phyloP scores from a whole-genome alignment of 2,329 filamentous ascomycete genomes.

The Ophiosphaerella narmari region DNA sequence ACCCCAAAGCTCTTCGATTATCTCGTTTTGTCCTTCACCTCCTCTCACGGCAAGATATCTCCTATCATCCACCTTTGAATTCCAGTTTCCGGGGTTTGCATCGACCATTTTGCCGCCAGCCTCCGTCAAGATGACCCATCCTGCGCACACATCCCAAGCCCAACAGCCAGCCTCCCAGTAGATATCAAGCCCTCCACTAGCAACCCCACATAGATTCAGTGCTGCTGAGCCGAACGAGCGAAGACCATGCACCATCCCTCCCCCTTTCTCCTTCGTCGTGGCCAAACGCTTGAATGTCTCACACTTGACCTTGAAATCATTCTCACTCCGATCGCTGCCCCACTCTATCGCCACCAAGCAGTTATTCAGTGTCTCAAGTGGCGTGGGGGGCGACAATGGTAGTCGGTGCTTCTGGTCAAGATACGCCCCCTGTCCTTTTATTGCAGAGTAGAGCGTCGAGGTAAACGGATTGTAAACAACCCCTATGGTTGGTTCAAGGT shows the following conservation, averaged over 20 bases:
- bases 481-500: constrained; percentile 66
- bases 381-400: constrained; percentile 58
- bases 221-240: constrained; percentile 74
- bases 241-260: constrained; percentile 76
- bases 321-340: constrained; percentile 70
- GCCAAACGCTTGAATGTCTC: constrained; percentile 64
- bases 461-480: constrained; percentile 82
- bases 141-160: constrained; percentile 85
- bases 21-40: constrained; percentile 51
- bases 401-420: constrained; percentile 45
- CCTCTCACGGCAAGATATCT: constrained; percentile 58
- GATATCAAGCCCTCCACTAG: constrained; percentile 70
- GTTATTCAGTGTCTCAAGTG: constrained; percentile 63
- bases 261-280: constrained; percentile 63
- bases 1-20: constrained; percentile 57
- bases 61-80: constrained; percentile 60
- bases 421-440: constrained; percentile 70
- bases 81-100: constrained; percentile 75
- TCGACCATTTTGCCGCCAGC: constrained; percentile 74
- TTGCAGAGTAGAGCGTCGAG: constrained; percentile 69
- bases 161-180: constrained; percentile 87
- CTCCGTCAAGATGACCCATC: constrained; percentile 76
- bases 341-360: constrained; percentile 74
- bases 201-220: constrained; percentile 74
- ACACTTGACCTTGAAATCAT: constrained; percentile 72